phyloP scores from a whole-genome alignment of 306 rosid genomes.

The Fragaria ananassa region DNA sequence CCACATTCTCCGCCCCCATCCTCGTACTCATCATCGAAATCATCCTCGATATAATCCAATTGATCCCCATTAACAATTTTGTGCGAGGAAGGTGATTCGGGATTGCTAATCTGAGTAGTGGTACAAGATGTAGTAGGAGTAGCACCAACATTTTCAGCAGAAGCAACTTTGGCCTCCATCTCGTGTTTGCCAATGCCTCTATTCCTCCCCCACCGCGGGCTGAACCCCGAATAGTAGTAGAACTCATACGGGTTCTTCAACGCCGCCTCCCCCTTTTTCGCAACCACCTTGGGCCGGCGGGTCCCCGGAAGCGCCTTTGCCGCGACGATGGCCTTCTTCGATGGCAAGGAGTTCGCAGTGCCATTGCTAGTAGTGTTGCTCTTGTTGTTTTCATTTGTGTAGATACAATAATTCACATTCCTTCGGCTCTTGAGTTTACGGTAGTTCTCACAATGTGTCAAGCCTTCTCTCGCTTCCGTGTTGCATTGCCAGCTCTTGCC shows the following conservation, averaged over 20 bases:
- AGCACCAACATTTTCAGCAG: background rate
- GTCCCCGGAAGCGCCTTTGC: background rate
- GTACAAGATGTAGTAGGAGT: background rate
- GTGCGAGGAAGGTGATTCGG: slow-evolving; percentile 14
- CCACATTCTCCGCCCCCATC: slow-evolving; percentile 3
- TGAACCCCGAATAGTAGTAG: slow-evolving; percentile 85
- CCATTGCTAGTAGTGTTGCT: background rate
- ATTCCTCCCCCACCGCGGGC: slow-evolving; percentile 58
- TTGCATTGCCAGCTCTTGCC: slow-evolving; percentile 49
- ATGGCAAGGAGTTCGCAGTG: background rate
- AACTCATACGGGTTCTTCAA: slow-evolving; percentile 51
- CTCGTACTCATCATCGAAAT: slow-evolving; percentile 34
- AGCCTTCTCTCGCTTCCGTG: slow-evolving; percentile 33
- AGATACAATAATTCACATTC: background rate
- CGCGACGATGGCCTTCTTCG: background rate
- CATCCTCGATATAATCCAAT: slow-evolving; percentile 45
- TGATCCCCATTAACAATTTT: slow-evolving; percentile 16
- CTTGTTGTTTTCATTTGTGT: background rate
- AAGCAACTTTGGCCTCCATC: slow-evolving; percentile 8
- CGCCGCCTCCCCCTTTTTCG: background rate
- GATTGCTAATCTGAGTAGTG: background rate
- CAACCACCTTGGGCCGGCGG: background rate
- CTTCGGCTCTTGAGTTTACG: slow-evolving; percentile 18
- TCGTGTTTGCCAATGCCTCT: slow-evolving; percentile 35
- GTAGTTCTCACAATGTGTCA: slow-evolving; percentile 36